These are phyloP conservation scores for Calonectria pauciramosa DNA, from an alignment of 2,329 filamentous ascomycete genomes.

Conservation along the genomic window DNA sequence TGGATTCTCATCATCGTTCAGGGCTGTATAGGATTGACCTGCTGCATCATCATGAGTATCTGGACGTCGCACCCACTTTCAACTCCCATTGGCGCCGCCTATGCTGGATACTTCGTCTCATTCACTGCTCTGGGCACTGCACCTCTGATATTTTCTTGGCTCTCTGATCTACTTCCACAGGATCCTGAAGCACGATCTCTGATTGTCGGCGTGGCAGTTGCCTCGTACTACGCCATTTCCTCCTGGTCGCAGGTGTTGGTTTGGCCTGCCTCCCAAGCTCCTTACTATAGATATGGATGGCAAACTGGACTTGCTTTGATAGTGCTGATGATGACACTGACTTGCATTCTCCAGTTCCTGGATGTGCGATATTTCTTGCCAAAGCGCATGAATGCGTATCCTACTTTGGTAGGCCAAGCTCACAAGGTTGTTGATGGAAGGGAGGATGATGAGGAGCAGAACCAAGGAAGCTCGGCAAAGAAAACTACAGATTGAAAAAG, in stretches of 20 bases:
- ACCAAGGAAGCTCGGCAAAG: neutral
- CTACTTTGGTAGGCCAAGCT: neutral
- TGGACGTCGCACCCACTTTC: conserved; percentile 62
- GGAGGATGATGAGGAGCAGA: conserved; percentile 9
- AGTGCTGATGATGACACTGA: conserved; percentile 16
- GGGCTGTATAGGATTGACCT: conserved; percentile 60
- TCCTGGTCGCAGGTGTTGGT: conserved; percentile 25
- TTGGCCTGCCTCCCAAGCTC: conserved; percentile 29
- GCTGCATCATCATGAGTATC: conserved; percentile 64
- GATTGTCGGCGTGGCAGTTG: conserved; percentile 21
- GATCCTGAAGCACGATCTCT: conserved; percentile 27
- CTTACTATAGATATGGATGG: conserved; percentile 26
- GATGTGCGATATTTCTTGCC: conserved; percentile 20
- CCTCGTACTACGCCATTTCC: conserved; percentile 24
- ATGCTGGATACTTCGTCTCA: conserved; percentile 65
- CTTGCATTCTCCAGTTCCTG: conserved; percentile 18
- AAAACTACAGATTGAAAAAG: neutral
- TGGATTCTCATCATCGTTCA: conserved; percentile 65
- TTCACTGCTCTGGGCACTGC: conserved; percentile 57
- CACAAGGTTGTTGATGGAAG: neutral
- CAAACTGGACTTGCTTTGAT: conserved; percentile 22
- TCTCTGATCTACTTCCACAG: conserved; percentile 21
- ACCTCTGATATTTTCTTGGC: conserved; percentile 56
- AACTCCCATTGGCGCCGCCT: conserved; percentile 60
- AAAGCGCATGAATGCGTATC: neutral